Percentiles rank a stretch among this genome's conserved stretches.
Evolutionary conservation across 192 early-diverging fungal species (phyloP).

Genomic region (Coemansia sp.): DNA sequence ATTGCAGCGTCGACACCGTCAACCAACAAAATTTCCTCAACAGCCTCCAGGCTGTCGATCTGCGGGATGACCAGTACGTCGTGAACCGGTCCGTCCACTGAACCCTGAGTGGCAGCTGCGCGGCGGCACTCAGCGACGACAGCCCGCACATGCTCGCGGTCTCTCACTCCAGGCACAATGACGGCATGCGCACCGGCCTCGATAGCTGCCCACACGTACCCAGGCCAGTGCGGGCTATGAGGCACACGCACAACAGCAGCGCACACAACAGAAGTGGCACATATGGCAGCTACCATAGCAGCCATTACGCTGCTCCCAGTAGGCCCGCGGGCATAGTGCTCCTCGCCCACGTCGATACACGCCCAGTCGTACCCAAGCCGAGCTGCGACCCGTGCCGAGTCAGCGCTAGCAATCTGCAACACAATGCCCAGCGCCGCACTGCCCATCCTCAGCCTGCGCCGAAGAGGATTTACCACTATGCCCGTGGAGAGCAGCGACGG

Average conservation of each 20-base stretch:
- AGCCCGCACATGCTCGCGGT: slow-evolving; percentile 25
- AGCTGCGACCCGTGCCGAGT: slow-evolving; percentile 26
- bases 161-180: slow-evolving; percentile 33
- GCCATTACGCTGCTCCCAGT: slow-evolving; percentile 22
- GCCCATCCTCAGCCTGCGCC: slow-evolving; percentile 22
- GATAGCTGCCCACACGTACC: slow-evolving; percentile 40
- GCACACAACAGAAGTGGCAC: slow-evolving; percentile 15
- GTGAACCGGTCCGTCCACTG: background rate
- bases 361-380: slow-evolving; percentile 51
- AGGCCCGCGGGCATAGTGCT: slow-evolving; percentile 27
- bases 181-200: slow-evolving; percentile 47
- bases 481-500: slow-evolving; percentile 3
- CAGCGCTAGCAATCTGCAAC: slow-evolving; percentile 41
- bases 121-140: slow-evolving; percentile 4
- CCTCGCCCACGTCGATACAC: slow-evolving; percentile 29
- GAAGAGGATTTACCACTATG: slow-evolving; percentile 6
- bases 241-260: slow-evolving; percentile 46
- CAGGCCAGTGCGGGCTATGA: slow-evolving; percentile 14
- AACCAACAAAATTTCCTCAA: slow-evolving; percentile 41
- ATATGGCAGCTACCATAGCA: slow-evolving; percentile 45
- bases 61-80: slow-evolving; percentile 41
- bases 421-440: slow-evolving; percentile 32
- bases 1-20: slow-evolving; percentile 47
- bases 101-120: background rate
- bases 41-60: slow-evolving; percentile 31